Base-by-base conservation (phyloP, 306 rosid genomes). In the Inga oerstediana region DNA sequence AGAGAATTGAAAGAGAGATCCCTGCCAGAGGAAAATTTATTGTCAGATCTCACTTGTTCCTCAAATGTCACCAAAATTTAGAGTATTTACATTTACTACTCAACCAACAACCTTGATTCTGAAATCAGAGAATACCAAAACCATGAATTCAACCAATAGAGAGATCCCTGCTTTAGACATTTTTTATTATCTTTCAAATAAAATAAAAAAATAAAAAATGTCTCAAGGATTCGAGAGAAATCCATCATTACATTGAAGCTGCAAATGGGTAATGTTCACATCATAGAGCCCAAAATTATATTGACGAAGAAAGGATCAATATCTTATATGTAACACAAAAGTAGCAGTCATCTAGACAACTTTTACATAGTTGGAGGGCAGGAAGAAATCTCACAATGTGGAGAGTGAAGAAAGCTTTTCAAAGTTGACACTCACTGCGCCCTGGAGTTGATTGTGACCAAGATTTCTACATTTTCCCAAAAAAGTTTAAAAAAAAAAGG, bases 381-480 rank as follows among this genome's bases (percentile, higher is more conserved):
- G 62, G 85, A 83, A 51, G 85, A 80, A 81, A 82, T 80, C 96
- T 96, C 88, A 96, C 99, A 96, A 77, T 81, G 83, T 88, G 75
- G 91, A 85, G 85, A 96, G 97, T 27, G 89, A 79, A 84, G 97
- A 65, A 77, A 96, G 97, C 82, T 89, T 84, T 37, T 83, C 86
- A 80, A 89, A 96, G 71, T 90, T 62, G 78, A 91, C 93, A 88
- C 1, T 59, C 78, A 96, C 83, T 81, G 86, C 92, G 74, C 85
- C 87, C 90, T 86, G 98, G 81, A 96, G 88, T 88, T 94, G 99
- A 88, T 96, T 96, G 85, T 91, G 98, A 82, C 92, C 89, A 80
- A 96, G 78, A 80, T 96, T 92, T 81, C 99, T 96, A 74, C 81
- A 86, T 65, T 84, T 43, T 72, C 72, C 80, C 75, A 59, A 10